Percentiles rank a stretch among this genome's conserved stretches.
These are phyloP conservation scores for Fraxinus angustifolia DNA, from an alignment of 305 asterid species.

Conservation along the genomic window DNA sequence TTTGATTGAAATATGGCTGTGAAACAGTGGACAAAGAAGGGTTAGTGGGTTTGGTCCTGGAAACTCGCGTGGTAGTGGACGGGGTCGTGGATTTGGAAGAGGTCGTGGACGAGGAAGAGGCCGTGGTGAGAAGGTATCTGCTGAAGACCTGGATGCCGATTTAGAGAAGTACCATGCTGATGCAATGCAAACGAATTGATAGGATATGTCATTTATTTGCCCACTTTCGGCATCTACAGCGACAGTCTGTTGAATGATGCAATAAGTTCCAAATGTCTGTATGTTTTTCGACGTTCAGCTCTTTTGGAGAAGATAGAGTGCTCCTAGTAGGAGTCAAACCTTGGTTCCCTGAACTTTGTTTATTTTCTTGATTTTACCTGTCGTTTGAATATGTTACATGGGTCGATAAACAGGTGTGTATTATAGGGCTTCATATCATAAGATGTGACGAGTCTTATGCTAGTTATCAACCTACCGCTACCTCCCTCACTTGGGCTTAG, in stretches of 20 bases:
- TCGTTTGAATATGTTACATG: constrained; percentile 27
- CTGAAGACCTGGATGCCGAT: constrained; percentile 92
- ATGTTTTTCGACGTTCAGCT: constrained; percentile 24
- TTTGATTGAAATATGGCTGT: constrained; percentile 1
- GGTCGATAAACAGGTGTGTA: constrained; percentile 33
- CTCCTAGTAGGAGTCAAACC: constrained; percentile 33
- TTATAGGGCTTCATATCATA: constrained; percentile 18
- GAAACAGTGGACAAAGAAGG: constrained; percentile 61
- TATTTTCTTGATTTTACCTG: constrained; percentile 29
- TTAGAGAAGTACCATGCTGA: constrained; percentile 83
- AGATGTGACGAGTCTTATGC: background rate
- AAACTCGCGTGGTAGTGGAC: constrained; percentile 65
- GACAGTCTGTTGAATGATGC: constrained; percentile 6
- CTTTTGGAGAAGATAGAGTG: constrained; percentile 26
- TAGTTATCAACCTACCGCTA: background rate
- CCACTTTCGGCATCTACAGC: constrained; percentile 26
- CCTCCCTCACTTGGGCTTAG: background rate
- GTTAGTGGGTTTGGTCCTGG: constrained; percentile 66
- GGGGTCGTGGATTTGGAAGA: constrained; percentile 74
- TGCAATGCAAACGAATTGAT: constrained; percentile 71
- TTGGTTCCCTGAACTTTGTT: constrained; percentile 29
- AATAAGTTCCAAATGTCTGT: constrained; percentile 20
- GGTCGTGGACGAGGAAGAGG: constrained; percentile 71
- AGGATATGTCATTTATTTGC: constrained; percentile 7
- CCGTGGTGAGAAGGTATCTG: constrained; percentile 70